Evolutionary conservation across 345 rosid genomes (phyloP).

Genomic region (Populus simonii): DNA sequence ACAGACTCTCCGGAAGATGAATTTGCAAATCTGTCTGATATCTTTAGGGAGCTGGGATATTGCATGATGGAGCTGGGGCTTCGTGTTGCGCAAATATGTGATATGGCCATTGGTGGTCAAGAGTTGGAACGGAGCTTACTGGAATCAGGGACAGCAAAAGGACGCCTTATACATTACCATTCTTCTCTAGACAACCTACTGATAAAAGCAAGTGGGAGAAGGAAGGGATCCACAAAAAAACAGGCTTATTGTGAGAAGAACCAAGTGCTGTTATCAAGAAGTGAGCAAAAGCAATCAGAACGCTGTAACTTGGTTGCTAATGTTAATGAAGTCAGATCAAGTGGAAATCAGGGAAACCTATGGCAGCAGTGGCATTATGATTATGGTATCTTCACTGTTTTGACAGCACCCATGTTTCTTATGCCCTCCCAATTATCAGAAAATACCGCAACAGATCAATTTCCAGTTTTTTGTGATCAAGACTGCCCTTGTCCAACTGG

Average conservation of each 20-base stretch:
- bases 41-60: conserved; percentile 62
- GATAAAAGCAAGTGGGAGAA: conserved; percentile 37
- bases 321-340: conserved; percentile 15
- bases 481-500: conserved; percentile 45
- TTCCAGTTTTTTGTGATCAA: conserved; percentile 14
- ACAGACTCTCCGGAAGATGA: conserved; percentile 31
- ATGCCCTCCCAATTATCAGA: conserved; percentile 21
- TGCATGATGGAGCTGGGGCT: conserved; percentile 80
- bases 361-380: conserved; percentile 99
- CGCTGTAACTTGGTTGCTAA: conserved; percentile 17
- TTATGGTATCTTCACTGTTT: conserved; percentile 80
- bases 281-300: conserved; percentile 18
- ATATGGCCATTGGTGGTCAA: conserved; percentile 64
- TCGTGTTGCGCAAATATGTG: conserved; percentile 64
- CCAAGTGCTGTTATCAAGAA: conserved; percentile 10
- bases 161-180: conserved; percentile 87
- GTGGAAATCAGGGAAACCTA: conserved; percentile 31
- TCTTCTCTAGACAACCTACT: conserved; percentile 46
- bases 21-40: conserved; percentile 47
- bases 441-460: conserved; percentile 8
- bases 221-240: conserved; percentile 28
- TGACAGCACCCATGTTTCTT: conserved; percentile 82
- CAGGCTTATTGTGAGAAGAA: conserved; percentile 15
- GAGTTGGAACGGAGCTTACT: conserved; percentile 63
- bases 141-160: conserved; percentile 78